Evolutionary conservation across 2,329 filamentous ascomycete genomes (phyloP).

Genomic region (Pestalotiopsis sp.): DNA sequence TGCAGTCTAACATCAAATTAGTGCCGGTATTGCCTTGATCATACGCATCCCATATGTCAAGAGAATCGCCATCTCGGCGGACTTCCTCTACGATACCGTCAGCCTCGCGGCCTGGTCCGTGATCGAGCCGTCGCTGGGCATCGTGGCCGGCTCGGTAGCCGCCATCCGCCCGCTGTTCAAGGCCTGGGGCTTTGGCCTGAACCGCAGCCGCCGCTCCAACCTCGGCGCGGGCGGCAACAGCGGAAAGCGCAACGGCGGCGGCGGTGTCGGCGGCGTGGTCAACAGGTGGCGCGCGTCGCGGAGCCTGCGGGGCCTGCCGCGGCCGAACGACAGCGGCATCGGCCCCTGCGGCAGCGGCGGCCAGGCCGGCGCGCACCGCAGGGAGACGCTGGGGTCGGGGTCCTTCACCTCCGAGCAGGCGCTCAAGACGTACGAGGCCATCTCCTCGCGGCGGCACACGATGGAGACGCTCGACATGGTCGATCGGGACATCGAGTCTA

Average conservation of each 20-base stretch:
- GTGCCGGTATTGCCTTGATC: conserved; percentile 41
- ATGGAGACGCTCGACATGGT: neutral
- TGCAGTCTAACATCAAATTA: conserved; percentile 17
- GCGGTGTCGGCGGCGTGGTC: neutral
- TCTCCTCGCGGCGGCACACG: neutral
- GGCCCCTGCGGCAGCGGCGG: neutral
- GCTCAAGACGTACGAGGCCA: neutral
- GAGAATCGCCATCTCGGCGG: conserved; percentile 25
- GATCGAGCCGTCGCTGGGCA: conserved; percentile 35
- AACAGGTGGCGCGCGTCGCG: neutral
- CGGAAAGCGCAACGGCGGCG: neutral
- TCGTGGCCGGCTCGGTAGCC: conserved; percentile 35
- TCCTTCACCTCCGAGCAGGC: neutral
- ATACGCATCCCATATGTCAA: conserved; percentile 38
- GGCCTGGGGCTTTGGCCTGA: conserved; percentile 22
- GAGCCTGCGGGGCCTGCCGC: neutral
- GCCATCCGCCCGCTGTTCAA: conserved; percentile 35
- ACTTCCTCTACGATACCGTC: conserved; percentile 33
- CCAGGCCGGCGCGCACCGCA: neutral
- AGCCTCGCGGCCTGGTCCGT: conserved; percentile 35
- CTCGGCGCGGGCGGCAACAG: neutral
- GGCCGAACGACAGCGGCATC: neutral
- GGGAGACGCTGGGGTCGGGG: neutral
- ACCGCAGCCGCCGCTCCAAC: neutral
- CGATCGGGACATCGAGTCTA: neutral